A percentile compares a stretch with the other conserved stretches of the same genome.
Conservation (phyloP, 2,329 filamentous ascomycete genomes). For the Tolypocladium inflatum region DNA sequence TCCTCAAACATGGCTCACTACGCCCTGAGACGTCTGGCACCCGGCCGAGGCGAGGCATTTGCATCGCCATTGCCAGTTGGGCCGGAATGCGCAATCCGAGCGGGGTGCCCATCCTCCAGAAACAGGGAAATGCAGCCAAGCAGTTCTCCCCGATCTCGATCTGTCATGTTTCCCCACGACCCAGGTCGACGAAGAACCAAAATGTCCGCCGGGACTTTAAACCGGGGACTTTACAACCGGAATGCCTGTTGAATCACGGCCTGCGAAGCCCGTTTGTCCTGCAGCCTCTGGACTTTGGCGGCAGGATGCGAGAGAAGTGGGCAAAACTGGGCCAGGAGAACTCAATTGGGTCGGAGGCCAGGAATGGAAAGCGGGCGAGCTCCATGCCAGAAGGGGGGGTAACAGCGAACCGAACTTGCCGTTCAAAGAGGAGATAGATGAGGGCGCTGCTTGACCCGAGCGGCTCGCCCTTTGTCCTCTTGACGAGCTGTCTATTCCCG, state of each 20-base stretch:
- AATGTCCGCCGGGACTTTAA: not conserved
- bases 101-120: not conserved
- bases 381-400: not conserved
- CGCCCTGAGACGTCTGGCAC: not conserved
- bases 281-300: not conserved
- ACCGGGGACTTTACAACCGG: not conserved
- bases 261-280: not conserved
- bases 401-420: not conserved
- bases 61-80: not conserved
- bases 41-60: not conserved
- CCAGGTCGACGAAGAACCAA: not conserved
- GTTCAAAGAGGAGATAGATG: not conserved
- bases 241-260: not conserved
- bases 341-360: not conserved
- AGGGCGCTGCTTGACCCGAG: not conserved
- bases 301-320: not conserved
- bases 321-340: not conserved
- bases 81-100: not conserved
- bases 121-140: not conserved
- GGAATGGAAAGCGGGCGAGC: not conserved
- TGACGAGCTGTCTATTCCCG: too few relatives aligned
- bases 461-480: not conserved
- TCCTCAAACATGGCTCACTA: not conserved
- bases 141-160: not conserved
- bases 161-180: not conserved